These are phyloP conservation scores for Aspergillus sp. DNA, from an alignment of 2,329 filamentous ascomycete species.

Conservation along the genomic window DNA sequence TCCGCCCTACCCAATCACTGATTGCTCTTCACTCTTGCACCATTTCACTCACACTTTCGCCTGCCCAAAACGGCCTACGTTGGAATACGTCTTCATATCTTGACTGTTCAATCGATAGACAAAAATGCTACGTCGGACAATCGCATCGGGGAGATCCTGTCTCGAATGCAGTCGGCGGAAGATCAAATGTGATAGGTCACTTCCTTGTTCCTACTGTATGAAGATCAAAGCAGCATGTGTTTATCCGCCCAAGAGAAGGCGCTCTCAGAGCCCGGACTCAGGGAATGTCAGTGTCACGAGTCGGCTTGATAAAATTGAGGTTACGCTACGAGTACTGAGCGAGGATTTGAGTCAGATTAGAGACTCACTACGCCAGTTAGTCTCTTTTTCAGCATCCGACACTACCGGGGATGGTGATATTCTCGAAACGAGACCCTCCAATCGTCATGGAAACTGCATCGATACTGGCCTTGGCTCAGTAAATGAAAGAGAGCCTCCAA, in stretches of 20 bases:
- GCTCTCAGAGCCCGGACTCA: background rate
- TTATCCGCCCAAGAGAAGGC: slow-evolving; percentile 22
- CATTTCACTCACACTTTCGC: background rate
- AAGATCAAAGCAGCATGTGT: slow-evolving; percentile 40
- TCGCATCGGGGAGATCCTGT: slow-evolving; percentile 21
- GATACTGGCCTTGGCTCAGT: too few relatives aligned
- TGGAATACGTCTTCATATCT: background rate
- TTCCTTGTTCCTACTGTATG: slow-evolving; percentile 30
- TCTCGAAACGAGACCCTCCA: background rate
- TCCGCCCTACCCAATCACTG: slow-evolving; percentile 14
- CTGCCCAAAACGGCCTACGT: background rate
- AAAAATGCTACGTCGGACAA: slow-evolving; percentile 12
- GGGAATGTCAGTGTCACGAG: background rate
- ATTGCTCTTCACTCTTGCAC: background rate
- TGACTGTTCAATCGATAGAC: background rate
- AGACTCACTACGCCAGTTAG: background rate
- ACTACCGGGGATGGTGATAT: background rate
- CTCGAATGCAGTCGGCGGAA: slow-evolving; percentile 30
- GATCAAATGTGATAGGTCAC: slow-evolving; percentile 27
- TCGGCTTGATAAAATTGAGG: slow-evolving; percentile 17
- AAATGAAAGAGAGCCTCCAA: too few relatives aligned
- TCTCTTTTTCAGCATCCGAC: too few relatives aligned
- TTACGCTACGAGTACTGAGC: slow-evolving; percentile 1
- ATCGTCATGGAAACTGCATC: too few relatives aligned
- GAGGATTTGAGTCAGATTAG: slow-evolving; percentile 9